A percentile compares a stretch with the other conserved stretches of the same genome.
These are phyloP conservation scores for Globisporangium sylvaticum DNA, from an alignment of 352 stramenopile species.

Conservation along the genomic window DNA sequence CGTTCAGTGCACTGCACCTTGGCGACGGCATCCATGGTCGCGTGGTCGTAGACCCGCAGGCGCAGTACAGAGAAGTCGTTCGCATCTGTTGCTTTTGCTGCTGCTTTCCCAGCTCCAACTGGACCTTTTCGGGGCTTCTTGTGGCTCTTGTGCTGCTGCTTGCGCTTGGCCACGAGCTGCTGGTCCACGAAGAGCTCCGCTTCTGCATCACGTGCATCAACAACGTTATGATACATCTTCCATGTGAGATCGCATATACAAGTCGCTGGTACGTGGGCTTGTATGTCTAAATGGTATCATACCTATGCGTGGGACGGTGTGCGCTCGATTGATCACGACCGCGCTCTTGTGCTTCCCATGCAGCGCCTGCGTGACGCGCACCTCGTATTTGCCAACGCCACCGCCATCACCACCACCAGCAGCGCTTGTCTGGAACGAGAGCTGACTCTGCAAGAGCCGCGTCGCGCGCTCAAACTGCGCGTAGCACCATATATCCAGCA, in stretches of 20 bases:
- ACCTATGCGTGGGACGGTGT: slow-evolving; percentile 54
- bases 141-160: not conserved
- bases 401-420: not conserved
- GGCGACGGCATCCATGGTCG: slow-evolving; percentile 35
- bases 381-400: slow-evolving; percentile 38
- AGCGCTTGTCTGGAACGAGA: slow-evolving; percentile 18
- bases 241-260: not conserved
- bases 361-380: slow-evolving; percentile 27
- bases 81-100: slow-evolving; percentile 19
- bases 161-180: slow-evolving; percentile 18
- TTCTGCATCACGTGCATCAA: slow-evolving; percentile 22
- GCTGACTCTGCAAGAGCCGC: slow-evolving; percentile 31
- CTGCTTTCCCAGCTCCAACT: slow-evolving; percentile 7
- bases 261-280: not conserved
- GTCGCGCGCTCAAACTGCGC: slow-evolving; percentile 50
- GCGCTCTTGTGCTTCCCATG: slow-evolving; percentile 24
- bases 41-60: slow-evolving; percentile 37
- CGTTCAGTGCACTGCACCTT: slow-evolving; percentile 21
- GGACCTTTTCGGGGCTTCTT: slow-evolving; percentile 1
- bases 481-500: too few species aligned
- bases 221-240: not conserved
- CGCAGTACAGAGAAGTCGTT: slow-evolving; percentile 16
- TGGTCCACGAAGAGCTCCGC: slow-evolving; percentile 50
- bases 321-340: slow-evolving; percentile 56
- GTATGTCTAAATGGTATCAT: slow-evolving; percentile 20